phyloP scores from a whole-genome alignment of 2,329 filamentous ascomycete genomes.

The Xylaria sp. region DNA sequence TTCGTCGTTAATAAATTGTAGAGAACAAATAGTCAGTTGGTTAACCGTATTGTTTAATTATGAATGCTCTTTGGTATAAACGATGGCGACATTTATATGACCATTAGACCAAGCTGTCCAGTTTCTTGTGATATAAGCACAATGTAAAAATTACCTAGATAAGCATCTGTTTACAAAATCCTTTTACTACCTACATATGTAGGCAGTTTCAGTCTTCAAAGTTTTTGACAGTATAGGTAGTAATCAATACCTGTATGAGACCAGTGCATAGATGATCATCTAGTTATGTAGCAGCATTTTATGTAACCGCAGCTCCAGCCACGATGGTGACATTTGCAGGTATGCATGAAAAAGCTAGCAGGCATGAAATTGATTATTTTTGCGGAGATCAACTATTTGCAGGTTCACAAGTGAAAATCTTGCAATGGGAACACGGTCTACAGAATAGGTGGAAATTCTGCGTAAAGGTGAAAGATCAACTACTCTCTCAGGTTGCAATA shows the following conservation, averaged over 20 bases:
- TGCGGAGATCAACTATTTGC: not conserved
- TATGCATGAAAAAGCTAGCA: not conserved
- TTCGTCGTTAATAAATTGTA: too few relatives aligned
- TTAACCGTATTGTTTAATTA: too few relatives aligned
- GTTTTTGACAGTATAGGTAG: not conserved
- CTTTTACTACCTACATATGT: too few relatives aligned
- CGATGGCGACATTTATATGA: not conserved
- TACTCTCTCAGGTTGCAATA: not conserved
- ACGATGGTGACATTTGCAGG: not conserved
- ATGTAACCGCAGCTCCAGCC: not conserved
- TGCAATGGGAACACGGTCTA: not conserved
- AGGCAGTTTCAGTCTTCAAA: too few relatives aligned
- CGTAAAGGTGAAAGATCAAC: not conserved
- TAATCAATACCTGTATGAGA: not conserved
- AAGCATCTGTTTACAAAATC: not conserved
- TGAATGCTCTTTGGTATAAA: too few relatives aligned
- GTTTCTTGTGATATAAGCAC: constrained; percentile 9
- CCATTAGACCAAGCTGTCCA: not conserved
- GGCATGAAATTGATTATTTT: not conserved
- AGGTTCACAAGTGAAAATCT: not conserved
- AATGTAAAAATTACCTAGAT: not conserved
- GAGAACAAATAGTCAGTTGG: too few relatives aligned
- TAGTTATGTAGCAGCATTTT: not conserved
- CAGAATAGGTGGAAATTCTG: not conserved
- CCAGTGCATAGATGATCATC: not conserved